Evolutionary conservation across 179 eudicot species (phyloP), one percentile per base, ranked within the genome.

Genomic region (Silene coronaria): DNA sequence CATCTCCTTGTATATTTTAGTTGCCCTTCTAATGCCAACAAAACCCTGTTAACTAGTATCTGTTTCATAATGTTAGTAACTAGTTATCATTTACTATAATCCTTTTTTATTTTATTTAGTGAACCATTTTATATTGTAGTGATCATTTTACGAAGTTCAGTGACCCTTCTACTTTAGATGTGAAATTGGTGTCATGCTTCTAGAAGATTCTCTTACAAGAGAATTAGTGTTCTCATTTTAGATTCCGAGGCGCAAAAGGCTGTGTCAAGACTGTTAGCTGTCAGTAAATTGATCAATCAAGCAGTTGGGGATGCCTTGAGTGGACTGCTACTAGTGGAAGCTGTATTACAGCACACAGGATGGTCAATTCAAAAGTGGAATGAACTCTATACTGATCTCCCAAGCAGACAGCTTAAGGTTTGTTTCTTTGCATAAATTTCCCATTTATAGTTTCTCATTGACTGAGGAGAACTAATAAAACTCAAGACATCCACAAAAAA

Each of bases 281-380:
- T 88, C 64, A 91, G 93, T 82, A 85, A 87, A 76, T 72, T 95
- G 81, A 91, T 95, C 78, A 95, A 95, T 82, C 99, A 92, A 75
- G 97, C 99, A 21, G 96, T 95, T 78, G 99, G 99, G 61, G 99
- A 95, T 80, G 97, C 99, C 34, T 77, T 95, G 81, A 92, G 97
- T 77, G 99, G 99, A 61, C 51, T 92, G 86, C 85, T 95, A 60
- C 83, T 95, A 58, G 99, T 95, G 76, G 97, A 95, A 79, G 95
- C 85, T 59, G 92, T 91, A 60, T 80, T 95, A 81, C 88, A 48
- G 63, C 89, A 92, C 71, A 87, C 77, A 84, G 92, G 96, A 60
- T 92, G 99, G 97, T 92, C 97, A 14, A 83, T 91, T 51, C 78
- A 85, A 28, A 84, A 82, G 79, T 95, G 99, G 99, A 92, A 79